Evolutionary conservation across 2,329 filamentous ascomycete species (phyloP).

Genomic region (Penicillium nordicum): DNA sequence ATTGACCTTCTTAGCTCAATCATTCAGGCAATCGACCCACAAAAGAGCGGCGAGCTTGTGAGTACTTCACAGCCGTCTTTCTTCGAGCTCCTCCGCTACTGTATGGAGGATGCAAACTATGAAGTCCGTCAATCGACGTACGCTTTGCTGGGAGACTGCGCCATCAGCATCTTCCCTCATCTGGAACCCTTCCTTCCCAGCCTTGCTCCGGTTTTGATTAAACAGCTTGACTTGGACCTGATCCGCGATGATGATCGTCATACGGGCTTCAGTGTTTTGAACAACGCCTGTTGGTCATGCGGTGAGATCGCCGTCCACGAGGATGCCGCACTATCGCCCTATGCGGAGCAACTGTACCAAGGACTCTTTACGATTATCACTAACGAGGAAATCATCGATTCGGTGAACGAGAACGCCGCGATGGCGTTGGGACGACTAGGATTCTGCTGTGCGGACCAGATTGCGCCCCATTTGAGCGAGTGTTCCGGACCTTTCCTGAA

Average conservation of each 20-base stretch:
- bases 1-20: conserved; percentile 90
- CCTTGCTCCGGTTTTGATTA: conserved; percentile 74
- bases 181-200: conserved; percentile 69
- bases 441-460: conserved; percentile 68
- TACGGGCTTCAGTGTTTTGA: conserved; percentile 84
- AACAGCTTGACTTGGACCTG: conserved; percentile 78
- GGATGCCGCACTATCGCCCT: conserved; percentile 68
- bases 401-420: conserved; percentile 88
- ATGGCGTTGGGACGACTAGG: conserved; percentile 88
- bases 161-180: conserved; percentile 84
- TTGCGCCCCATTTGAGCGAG: conserved; percentile 73
- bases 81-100: conserved; percentile 86
- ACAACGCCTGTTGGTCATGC: conserved; percentile 96
- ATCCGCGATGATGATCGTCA: conserved; percentile 77
- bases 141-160: conserved; percentile 88
- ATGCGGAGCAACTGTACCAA: conserved; percentile 71
- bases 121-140: conserved; percentile 96
- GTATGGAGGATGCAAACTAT: conserved; percentile 85
- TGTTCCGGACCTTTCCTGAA: conserved; percentile 80
- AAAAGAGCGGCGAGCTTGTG: conserved; percentile 73
- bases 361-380: conserved; percentile 78
- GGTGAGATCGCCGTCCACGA: conserved; percentile 87
- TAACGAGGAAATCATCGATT: conserved; percentile 79
- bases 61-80: conserved; percentile 73
- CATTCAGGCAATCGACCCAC: conserved; percentile 77